Evolutionary conservation across 2,329 filamentous ascomycete species (phyloP), one percentile per base, ranked within the genome.

Genomic region (Diaporthe velutina): DNA sequence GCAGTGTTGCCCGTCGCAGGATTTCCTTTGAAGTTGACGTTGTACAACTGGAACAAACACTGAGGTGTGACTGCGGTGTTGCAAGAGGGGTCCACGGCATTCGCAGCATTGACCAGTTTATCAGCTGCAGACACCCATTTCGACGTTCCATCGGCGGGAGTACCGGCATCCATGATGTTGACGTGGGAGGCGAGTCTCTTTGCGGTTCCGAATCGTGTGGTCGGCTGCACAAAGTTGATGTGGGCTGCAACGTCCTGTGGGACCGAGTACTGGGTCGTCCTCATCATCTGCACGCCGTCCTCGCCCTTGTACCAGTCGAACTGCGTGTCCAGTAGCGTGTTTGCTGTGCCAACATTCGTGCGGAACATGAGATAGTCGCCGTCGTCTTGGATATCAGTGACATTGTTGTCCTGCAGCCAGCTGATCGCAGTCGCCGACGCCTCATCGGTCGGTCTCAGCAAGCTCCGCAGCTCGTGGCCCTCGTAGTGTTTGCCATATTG

Each of bases 31-130:
- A 90, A 89, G 75, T 83, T 79, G 64, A 83, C 83, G 76, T 87
- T 86, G 83, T 90, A 90, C 48, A 88, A 81, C 76, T 84, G 77
- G 78, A 86, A 85, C 72, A 89, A 75, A 76, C 88, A 90, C 5
- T 82, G 76, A 4, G 88, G 88, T n/a, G 85, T 86, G 74, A 89
- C 83, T 4, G 80, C 75, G 3, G 76, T 80, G 42, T 80, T 77
- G 70, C 83, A 82, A 0, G 60, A 22, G 0, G 61, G 28, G 10
- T 73, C 40, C 5, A 73, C 61, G n/a, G 71, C 61, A 15, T 28
- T 33, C 1, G 58, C 60, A 28, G 52, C 61, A n/a, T 70, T 28
- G 6, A 55, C 48, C 8, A 67, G 22, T n/a, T 52, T n/a, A n/a
- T n/a, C 35, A 13, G 71, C 57, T 81, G 75, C 2, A 78, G 77